Evolutionary conservation across 225 moss, liverwort and hornwort genomes (phyloP).

Genomic region (Physcomitrellopsis africana): DNA sequence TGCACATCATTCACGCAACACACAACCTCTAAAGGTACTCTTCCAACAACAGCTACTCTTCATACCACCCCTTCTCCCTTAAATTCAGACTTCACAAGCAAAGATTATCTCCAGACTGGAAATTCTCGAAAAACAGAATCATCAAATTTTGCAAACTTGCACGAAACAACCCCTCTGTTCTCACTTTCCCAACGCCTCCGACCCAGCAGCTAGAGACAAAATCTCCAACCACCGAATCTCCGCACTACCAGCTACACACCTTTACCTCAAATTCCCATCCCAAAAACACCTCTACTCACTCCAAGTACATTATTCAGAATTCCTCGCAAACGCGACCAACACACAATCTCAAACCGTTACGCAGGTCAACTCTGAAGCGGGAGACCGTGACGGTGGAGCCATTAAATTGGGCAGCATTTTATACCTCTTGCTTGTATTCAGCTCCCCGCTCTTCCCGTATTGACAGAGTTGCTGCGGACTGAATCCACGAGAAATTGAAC

Average conservation of each 20-base stretch:
- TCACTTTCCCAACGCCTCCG: background rate
- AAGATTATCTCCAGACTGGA: background rate
- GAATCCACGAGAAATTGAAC: too few species aligned
- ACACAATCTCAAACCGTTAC: slow-evolving; percentile 1
- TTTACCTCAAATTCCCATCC: background rate
- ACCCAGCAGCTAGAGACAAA: slow-evolving; percentile 7
- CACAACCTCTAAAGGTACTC: background rate
- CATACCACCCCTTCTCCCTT: background rate
- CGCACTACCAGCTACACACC: slow-evolving; percentile 6
- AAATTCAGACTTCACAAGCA: background rate
- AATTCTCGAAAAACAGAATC: background rate
- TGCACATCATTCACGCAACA: background rate
- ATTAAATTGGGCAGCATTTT: too few species aligned
- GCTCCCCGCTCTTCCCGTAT: too few species aligned
- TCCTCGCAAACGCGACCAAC: background rate
- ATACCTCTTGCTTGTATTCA: too few species aligned
- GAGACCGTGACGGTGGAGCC: background rate
- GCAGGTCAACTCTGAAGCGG: background rate
- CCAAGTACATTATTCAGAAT: background rate
- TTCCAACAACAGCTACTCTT: background rate
- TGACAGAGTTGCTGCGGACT: too few species aligned
- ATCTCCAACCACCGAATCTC: background rate
- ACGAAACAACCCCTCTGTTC: background rate
- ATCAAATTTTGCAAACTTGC: background rate
- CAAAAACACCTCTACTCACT: background rate